Percentiles rank a stretch among this genome's conserved stretches.
Evolutionary conservation across 495 filamentous ascomycete species (phyloP).

Genomic region (Pseudoneurospora amorphoporcata): DNA sequence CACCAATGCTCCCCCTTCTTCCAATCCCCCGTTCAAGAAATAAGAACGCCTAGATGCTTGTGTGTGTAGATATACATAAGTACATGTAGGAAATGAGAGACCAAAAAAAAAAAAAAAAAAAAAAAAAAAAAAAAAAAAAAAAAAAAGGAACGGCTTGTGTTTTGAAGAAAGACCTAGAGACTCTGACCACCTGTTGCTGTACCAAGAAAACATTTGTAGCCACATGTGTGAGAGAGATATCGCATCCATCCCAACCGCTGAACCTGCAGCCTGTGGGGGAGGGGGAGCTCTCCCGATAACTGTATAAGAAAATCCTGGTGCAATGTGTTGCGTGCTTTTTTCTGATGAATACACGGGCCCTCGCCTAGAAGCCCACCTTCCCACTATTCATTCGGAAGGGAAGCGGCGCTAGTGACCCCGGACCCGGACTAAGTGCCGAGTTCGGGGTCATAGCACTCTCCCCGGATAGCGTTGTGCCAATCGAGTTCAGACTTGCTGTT

Average conservation of each 20-base stretch:
- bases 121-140: background rate
- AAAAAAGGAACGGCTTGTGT: background rate
- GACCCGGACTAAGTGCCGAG: conserved; percentile 31
- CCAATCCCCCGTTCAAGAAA: background rate
- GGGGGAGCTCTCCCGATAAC: background rate
- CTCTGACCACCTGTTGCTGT: background rate
- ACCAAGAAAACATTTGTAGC: background rate
- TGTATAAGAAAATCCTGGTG: background rate
- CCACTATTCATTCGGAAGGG: conserved; percentile 16
- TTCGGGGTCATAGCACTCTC: conserved; percentile 20
- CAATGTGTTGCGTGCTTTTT: background rate
- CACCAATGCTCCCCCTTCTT: background rate
- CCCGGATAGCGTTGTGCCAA: conserved; percentile 27
- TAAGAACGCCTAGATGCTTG: background rate
- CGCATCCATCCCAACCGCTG: background rate
- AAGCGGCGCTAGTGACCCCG: conserved; percentile 7
- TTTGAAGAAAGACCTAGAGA: background rate
- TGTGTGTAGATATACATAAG: background rate
- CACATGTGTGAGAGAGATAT: background rate
- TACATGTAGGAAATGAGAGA: background rate
- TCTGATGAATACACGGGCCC: background rate
- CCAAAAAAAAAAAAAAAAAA: background rate
- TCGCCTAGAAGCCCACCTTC: conserved; percentile 19
- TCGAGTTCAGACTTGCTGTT: conserved; percentile 29
- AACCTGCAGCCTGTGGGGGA: background rate